Conservation (phyloP, 192 early-diverging fungal genomes). For the Coemansia sp. region DNA sequence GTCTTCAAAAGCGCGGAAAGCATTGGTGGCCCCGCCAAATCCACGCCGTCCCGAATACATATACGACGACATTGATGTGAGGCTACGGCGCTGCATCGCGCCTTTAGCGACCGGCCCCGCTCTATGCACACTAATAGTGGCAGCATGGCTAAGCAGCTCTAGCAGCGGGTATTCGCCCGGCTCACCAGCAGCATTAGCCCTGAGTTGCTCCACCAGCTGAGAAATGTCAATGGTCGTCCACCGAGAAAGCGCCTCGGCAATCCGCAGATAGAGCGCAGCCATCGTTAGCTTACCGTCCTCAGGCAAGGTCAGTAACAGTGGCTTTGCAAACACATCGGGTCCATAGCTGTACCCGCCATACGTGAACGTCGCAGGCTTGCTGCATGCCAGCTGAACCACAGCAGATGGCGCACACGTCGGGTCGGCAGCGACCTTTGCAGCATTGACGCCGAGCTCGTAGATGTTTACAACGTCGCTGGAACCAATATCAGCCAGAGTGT, state of each 20-base stretch:
- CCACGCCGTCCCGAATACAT: slow-evolving; percentile 20
- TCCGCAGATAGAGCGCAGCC: slow-evolving; percentile 27
- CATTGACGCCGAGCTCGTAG: slow-evolving; percentile 35
- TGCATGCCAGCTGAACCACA: slow-evolving; percentile 36
- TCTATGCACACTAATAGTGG: slow-evolving; percentile 29
- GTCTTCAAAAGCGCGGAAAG: slow-evolving; percentile 40
- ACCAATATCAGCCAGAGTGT: slow-evolving; percentile 29
- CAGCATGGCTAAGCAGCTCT: slow-evolving; percentile 34
- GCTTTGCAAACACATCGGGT: slow-evolving; percentile 34
- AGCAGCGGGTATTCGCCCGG: slow-evolving; percentile 17
- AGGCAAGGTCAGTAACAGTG: slow-evolving; percentile 36
- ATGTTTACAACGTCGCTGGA: slow-evolving; percentile 25
- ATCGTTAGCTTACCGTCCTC: slow-evolving; percentile 16
- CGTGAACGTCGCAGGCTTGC: slow-evolving; percentile 10
- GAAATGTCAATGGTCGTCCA: slow-evolving; percentile 40
- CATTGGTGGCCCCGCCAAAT: slow-evolving; percentile 8
- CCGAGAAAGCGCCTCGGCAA: slow-evolving; percentile 29
- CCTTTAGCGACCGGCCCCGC: slow-evolving; percentile 6
- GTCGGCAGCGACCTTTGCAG: slow-evolving; percentile 15
- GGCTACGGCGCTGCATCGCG: slow-evolving; percentile 23
- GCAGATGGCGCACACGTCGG: slow-evolving; percentile 7
- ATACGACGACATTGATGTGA: slow-evolving; percentile 38
- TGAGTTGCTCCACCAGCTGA: slow-evolving; percentile 17
- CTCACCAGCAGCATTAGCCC: slow-evolving; percentile 1
- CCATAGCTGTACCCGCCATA: slow-evolving; percentile 28